A percentile compares a stretch with the other conserved stretches of the same genome.
phyloP scores from a whole-genome alignment of 176 grass and related monocot species.

The Eragrostis nindensis region DNA sequence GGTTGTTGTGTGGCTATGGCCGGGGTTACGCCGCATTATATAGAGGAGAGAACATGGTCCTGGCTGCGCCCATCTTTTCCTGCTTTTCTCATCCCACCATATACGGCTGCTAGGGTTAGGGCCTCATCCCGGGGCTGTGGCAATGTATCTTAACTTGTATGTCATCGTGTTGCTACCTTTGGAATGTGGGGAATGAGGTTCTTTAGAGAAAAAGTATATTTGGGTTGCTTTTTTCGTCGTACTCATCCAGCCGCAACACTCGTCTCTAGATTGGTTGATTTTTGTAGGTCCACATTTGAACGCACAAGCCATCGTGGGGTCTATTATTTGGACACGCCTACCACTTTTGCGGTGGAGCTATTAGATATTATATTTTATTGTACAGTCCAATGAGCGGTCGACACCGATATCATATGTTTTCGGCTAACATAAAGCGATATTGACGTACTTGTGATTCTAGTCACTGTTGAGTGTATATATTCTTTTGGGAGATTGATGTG shows the following conservation, averaged over 20 bases:
- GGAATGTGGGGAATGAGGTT: conserved; percentile 23
- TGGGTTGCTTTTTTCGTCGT: background rate
- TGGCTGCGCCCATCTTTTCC: conserved; percentile 3
- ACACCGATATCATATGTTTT: background rate
- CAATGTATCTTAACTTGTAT: background rate
- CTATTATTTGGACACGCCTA: background rate
- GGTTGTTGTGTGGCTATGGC: conserved; percentile 11
- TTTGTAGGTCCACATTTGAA: background rate
- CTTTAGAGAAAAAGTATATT: background rate
- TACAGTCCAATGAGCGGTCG: background rate
- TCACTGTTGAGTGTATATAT: too few relatives aligned
- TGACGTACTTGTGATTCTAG: background rate
- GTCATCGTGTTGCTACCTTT: conserved; percentile 6
- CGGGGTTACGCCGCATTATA: conserved; percentile 26
- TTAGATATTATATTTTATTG: conserved; percentile 25
- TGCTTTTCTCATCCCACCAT: conserved; percentile 26
- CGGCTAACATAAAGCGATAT: background rate
- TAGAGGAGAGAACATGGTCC: conserved; percentile 15
- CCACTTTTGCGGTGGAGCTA: background rate
- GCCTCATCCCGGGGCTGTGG: background rate
- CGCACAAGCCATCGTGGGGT: background rate
- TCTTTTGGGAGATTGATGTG: background rate
- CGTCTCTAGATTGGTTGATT: background rate
- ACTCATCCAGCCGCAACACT: background rate
- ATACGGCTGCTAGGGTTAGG: conserved; percentile 36